Evolutionary conservation across 73 alveolate species (phyloP).

Genomic region (Paraurostyla sp.): DNA sequence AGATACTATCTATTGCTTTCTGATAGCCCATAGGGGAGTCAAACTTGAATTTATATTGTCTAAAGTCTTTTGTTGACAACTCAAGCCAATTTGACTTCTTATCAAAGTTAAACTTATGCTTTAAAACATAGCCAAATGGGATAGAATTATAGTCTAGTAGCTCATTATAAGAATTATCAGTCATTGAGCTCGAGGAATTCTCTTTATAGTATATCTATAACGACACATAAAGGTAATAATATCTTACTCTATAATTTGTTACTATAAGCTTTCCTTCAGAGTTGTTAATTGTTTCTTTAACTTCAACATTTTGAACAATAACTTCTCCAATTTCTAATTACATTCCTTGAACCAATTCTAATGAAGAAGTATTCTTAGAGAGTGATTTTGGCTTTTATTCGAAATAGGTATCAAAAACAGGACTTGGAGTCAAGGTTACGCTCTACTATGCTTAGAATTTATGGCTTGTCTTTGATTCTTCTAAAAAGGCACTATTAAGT

Average conservation of each 20-base stretch:
- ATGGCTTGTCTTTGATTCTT: not conserved
- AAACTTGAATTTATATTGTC: not conserved
- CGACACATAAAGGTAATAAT: not conserved
- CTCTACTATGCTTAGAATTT: not conserved
- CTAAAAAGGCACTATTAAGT: not conserved
- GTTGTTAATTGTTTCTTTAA: not conserved
- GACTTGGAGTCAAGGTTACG: not conserved
- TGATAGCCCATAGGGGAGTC: slow-evolving; percentile 20
- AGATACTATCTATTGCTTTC: not conserved
- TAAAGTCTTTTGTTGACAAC: not conserved
- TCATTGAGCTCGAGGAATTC: too few relatives aligned
- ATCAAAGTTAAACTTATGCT: slow-evolving; percentile 3
- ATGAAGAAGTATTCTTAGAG: not conserved
- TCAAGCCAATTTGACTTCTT: slow-evolving; percentile 9
- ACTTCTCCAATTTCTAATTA: slow-evolving; percentile 20
- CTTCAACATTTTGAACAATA: not conserved
- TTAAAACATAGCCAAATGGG: slow-evolving; percentile 11
- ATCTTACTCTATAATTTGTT: slow-evolving; percentile 36
- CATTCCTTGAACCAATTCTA: not conserved
- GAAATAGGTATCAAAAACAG: not conserved
- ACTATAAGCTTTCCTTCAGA: not conserved
- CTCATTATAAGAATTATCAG: not conserved
- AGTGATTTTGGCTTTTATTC: not conserved
- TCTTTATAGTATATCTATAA: slow-evolving; percentile 16
- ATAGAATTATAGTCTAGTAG: not conserved